Percentiles rank a stretch among this genome's conserved stretches.
Evolutionary conservation across 1,284 basidiomycete genomes (phyloP).

Genomic region (Malassezia restricta): DNA sequence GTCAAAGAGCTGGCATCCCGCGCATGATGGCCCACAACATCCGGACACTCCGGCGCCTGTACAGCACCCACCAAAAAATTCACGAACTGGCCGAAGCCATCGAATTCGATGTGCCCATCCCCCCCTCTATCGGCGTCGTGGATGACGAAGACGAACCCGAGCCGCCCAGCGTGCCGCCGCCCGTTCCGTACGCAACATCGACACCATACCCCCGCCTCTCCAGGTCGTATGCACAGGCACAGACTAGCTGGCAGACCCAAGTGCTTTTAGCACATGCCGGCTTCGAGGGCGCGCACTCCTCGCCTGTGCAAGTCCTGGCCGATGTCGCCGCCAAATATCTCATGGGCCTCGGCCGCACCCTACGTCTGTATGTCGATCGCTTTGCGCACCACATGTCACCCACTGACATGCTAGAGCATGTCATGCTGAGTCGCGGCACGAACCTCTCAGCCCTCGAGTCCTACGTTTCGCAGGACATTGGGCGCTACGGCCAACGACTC

Average conservation of each 20-base stretch:
- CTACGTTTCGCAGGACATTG: slow-evolving; percentile 78
- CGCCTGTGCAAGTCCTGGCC: slow-evolving; percentile 67
- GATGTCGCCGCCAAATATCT: slow-evolving; percentile 70
- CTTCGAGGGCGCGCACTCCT: slow-evolving; percentile 28
- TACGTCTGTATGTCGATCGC: slow-evolving; percentile 68
- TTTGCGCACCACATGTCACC: slow-evolving; percentile 64
- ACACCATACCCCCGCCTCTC: slow-evolving; percentile 12
- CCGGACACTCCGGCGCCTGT: slow-evolving; percentile 30
- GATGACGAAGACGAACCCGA: slow-evolving; percentile 20
- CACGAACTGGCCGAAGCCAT: slow-evolving; percentile 28
- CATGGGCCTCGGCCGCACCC: slow-evolving; percentile 70
- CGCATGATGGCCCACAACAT: slow-evolving; percentile 33
- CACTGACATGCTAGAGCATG: slow-evolving; percentile 85
- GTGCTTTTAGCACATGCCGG: slow-evolving; percentile 36
- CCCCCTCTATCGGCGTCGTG: slow-evolving; percentile 27
- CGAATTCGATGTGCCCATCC: slow-evolving; percentile 36
- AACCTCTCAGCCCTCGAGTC: slow-evolving; percentile 65
- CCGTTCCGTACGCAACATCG: not conserved
- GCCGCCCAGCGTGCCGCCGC: not conserved
- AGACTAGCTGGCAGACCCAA: slow-evolving; percentile 23
- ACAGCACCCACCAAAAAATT: slow-evolving; percentile 36
- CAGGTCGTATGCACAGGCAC: slow-evolving; percentile 16
- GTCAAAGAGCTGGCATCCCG: slow-evolving; percentile 21
- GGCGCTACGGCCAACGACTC: slow-evolving; percentile 66
- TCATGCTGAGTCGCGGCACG: slow-evolving; percentile 69